Percentiles rank a stretch among this genome's conserved stretches.
Evolutionary conservation across 306 rosid species (phyloP).

Genomic region (Cucumis hystrix): DNA sequence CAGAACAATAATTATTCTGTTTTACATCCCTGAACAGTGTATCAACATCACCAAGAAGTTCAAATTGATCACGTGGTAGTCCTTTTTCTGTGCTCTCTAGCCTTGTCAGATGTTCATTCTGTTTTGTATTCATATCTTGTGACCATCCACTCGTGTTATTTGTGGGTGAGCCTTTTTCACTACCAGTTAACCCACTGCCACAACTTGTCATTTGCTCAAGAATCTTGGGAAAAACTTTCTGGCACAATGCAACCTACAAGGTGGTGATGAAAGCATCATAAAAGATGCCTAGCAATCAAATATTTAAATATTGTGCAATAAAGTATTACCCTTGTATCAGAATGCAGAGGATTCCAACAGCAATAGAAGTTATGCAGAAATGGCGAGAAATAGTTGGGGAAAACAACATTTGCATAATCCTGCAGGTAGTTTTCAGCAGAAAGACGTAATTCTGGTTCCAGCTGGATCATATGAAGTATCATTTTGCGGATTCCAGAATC

Average conservation of each 20-base stretch:
- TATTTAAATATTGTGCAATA: not conserved
- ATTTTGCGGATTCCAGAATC: conserved; percentile 83
- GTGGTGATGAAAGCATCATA: conserved; percentile 11
- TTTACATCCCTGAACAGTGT: conserved; percentile 61
- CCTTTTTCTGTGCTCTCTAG: conserved; percentile 47
- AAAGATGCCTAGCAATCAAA: conserved; percentile 7
- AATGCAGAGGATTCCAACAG: conserved; percentile 83
- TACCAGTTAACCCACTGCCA: conserved; percentile 28
- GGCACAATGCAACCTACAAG: conserved; percentile 72
- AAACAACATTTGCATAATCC: conserved; percentile 66
- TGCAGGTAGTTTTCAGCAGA: conserved; percentile 76
- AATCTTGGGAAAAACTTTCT: conserved; percentile 78
- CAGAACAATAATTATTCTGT: conserved; percentile 31
- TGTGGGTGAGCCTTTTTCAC: conserved; percentile 18
- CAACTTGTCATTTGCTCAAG: conserved; percentile 77
- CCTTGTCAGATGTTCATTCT: conserved; percentile 38
- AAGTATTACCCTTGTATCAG: conserved; percentile 79
- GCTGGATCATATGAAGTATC: conserved; percentile 92
- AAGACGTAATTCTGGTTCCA: conserved; percentile 78
- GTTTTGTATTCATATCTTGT: conserved; percentile 42
- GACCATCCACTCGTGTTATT: conserved; percentile 22
- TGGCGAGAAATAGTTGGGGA: conserved; percentile 78
- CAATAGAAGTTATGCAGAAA: conserved; percentile 85
- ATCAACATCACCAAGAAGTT: conserved; percentile 65
- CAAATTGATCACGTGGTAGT: conserved; percentile 43